A percentile compares a stretch with the other conserved stretches of the same genome.
Evolutionary conservation across 345 rosid genomes (phyloP).

Genomic region (Limnanthes douglasii): DNA sequence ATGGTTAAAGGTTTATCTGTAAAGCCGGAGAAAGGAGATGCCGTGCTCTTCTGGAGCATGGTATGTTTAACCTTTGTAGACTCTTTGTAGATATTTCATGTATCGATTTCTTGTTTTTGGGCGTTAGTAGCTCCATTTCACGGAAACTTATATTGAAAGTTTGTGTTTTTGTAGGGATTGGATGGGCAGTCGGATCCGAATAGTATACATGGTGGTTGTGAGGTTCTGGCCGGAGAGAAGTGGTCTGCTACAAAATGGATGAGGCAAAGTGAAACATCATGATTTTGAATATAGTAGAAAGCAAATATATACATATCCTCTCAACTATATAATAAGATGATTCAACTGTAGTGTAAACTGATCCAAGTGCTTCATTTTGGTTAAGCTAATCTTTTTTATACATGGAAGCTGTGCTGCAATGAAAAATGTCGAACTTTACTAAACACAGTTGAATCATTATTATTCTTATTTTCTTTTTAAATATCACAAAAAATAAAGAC

Average conservation of each 20-base stretch:
- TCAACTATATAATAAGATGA: too few species aligned
- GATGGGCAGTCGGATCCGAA: slow-evolving; percentile 76
- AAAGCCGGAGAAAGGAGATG: slow-evolving; percentile 80
- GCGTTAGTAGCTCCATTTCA: too few species aligned
- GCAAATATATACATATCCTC: too few species aligned
- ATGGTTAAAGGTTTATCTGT: slow-evolving; percentile 62
- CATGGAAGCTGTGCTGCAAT: too few species aligned
- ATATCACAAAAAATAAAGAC: too few species aligned
- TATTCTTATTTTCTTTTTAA: too few species aligned
- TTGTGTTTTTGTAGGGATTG: slow-evolving; percentile 36
- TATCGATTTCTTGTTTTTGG: not conserved
- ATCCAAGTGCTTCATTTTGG: too few species aligned
- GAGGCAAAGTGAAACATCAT: slow-evolving; percentile 53
- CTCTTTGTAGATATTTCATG: not conserved
- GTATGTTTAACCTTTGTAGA: slow-evolving; percentile 59
- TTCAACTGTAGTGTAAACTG: too few species aligned
- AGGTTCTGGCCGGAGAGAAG: slow-evolving; percentile 72
- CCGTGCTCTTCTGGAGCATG: slow-evolving; percentile 99
- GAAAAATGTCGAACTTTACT: too few species aligned
- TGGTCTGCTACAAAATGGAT: slow-evolving; percentile 99
- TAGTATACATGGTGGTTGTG: slow-evolving; percentile 90
- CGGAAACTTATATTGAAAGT: not conserved
- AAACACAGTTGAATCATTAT: too few species aligned
- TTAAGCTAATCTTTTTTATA: too few species aligned
- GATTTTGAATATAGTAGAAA: slow-evolving; percentile 10